Evolutionary conservation across 441 rosid species (phyloP).

Genomic region (Pelargonium myrrhifolium): DNA sequence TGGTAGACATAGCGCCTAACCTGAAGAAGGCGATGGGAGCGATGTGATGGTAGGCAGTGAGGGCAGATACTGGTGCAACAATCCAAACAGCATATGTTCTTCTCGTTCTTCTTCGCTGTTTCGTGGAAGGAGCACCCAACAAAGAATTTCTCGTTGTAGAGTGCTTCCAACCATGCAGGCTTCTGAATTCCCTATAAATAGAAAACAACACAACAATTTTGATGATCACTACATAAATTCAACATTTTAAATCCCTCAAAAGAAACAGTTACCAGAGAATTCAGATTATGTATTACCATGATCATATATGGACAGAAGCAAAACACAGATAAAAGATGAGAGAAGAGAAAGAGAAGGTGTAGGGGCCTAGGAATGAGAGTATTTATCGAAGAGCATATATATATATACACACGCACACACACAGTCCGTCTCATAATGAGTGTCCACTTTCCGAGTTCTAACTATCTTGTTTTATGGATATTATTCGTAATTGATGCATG

Average conservation of each 20-base stretch:
- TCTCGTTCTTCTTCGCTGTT: conserved; percentile 79
- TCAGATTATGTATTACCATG: conserved; percentile 38
- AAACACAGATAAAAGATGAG: conserved; percentile 5
- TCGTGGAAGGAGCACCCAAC: conserved; percentile 69
- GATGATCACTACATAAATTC: neutral
- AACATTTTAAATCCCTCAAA: neutral
- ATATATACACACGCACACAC: no score
- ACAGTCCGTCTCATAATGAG: no score
- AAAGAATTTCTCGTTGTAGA: conserved; percentile 70
- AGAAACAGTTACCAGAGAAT: neutral
- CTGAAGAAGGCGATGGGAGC: conserved; percentile 80
- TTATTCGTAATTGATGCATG: no score
- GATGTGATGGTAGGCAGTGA: conserved; percentile 78
- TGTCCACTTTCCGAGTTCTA: no score
- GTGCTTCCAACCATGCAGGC: conserved; percentile 91
- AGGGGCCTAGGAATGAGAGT: conserved; percentile 35
- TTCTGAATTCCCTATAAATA: conserved; percentile 54
- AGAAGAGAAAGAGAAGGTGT: conserved; percentile 21
- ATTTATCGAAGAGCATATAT: conserved; percentile 48
- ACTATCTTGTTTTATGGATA: no score
- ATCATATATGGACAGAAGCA: conserved; percentile 19
- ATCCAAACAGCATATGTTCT: conserved; percentile 82
- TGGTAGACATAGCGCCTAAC: conserved; percentile 94
- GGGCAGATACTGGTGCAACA: conserved; percentile 89
- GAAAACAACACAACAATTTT: conserved; percentile 1